A percentile compares a stretch with the other conserved stretches of the same genome.
Evolutionary conservation across 371 early-diverging fungal species (phyloP).

Genomic region (Dinochytrium kinnereticum): DNA sequence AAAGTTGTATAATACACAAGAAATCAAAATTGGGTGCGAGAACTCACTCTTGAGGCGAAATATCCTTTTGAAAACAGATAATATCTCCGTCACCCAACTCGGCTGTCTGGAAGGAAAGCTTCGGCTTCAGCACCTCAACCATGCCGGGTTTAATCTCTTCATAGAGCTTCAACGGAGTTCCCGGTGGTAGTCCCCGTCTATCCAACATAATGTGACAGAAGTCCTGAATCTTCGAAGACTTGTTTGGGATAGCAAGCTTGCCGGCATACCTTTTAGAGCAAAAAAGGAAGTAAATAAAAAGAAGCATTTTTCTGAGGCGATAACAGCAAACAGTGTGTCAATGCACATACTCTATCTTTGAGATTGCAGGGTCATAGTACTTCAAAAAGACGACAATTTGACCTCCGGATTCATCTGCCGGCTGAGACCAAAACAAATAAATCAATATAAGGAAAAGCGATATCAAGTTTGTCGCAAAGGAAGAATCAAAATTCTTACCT

Average conservation of each 20-base stretch:
- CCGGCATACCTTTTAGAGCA: slow-evolving; percentile 52
- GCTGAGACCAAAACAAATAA: neutral
- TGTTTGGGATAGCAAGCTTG: slow-evolving; percentile 38
- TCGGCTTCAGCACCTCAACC: slow-evolving; percentile 72
- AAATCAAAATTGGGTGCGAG: neutral
- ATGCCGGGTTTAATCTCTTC: slow-evolving; percentile 94
- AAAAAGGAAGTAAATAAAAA: slow-evolving; percentile 5
- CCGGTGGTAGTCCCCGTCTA: slow-evolving; percentile 60
- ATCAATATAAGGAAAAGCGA: no score
- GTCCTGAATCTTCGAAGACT: slow-evolving; percentile 65
- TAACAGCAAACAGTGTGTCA: neutral
- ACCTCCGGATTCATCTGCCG: neutral
- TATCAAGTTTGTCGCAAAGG: neutral
- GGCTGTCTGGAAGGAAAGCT: slow-evolving; percentile 67
- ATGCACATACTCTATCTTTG: slow-evolving; percentile 65
- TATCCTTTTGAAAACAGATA: slow-evolving; percentile 75
- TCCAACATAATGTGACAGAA: slow-evolving; percentile 64
- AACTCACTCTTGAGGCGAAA: slow-evolving; percentile 62
- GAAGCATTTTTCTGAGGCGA: no score
- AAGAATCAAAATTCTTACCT: neutral
- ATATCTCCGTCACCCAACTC: slow-evolving; percentile 94
- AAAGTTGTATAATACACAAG: no score
- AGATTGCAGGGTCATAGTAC: slow-evolving; percentile 76
- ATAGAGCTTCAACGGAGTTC: slow-evolving; percentile 66
- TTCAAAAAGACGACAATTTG: slow-evolving; percentile 75